Evolutionary conservation across 2,329 filamentous ascomycete species (phyloP).

Genomic region (Zasmidium citrigriseum): DNA sequence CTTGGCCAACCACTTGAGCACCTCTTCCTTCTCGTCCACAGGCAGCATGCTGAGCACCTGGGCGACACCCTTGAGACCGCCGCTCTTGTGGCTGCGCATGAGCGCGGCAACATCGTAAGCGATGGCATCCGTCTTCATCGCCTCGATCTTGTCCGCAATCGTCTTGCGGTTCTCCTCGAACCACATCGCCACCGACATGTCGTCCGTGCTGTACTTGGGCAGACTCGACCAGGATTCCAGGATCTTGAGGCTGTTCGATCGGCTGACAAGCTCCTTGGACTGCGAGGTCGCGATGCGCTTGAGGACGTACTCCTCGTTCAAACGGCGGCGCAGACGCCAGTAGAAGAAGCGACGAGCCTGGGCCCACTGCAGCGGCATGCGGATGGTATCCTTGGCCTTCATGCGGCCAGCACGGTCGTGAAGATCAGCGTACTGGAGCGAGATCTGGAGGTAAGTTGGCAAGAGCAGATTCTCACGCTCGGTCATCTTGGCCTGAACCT

Average conservation of each 20-base stretch:
- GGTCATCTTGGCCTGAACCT: constrained; percentile 81
- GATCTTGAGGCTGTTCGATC: constrained; percentile 63
- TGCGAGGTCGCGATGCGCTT: constrained; percentile 70
- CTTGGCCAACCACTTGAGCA: constrained; percentile 60
- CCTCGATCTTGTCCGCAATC: constrained; percentile 81
- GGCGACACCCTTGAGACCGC: constrained; percentile 80
- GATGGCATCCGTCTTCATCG: constrained; percentile 74
- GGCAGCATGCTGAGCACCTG: constrained; percentile 85
- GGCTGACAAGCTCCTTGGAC: constrained; percentile 46
- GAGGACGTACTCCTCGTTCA: constrained; percentile 97
- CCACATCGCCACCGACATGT: constrained; percentile 86
- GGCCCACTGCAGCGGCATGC: constrained; percentile 78
- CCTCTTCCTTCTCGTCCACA: constrained; percentile 81
- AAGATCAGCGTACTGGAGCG: constrained; percentile 94
- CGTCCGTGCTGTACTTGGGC: constrained; percentile 73
- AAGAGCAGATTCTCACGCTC: constrained; percentile 84
- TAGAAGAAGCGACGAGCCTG: constrained; percentile 97
- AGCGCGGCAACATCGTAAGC: constrained; percentile 70
- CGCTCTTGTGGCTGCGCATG: constrained; percentile 65
- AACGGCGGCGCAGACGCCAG: constrained; percentile 94
- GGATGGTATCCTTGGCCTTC: constrained; percentile 95
- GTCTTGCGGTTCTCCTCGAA: constrained; percentile 91
- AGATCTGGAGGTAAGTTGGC: constrained; percentile 91
- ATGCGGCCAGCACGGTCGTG: constrained; percentile 97
- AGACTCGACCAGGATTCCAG: constrained; percentile 83